These are phyloP conservation scores for Trichophyton benhamiae DNA, from an alignment of 2,329 filamentous ascomycete genomes.

Conservation along the genomic window DNA sequence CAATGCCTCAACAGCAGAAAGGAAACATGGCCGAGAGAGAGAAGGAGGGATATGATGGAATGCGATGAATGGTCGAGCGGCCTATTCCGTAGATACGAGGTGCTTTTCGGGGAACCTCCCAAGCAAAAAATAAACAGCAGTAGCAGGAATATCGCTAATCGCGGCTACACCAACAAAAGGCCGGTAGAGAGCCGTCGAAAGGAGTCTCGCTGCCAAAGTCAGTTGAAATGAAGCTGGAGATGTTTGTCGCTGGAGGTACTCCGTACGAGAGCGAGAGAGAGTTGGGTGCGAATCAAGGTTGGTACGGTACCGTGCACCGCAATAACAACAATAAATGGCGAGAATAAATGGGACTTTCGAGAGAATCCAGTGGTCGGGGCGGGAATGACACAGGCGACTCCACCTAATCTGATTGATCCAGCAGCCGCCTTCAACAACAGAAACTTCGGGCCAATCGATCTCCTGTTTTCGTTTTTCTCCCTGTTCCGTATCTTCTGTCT, in stretches of 20 bases:
- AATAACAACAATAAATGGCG: background rate
- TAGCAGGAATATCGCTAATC: background rate
- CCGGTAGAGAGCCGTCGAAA: background rate
- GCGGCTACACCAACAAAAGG: background rate
- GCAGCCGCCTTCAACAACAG: background rate
- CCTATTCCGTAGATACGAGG: conserved; percentile 1
- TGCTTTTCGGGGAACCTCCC: background rate
- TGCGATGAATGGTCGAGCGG: background rate
- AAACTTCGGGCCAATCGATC: background rate
- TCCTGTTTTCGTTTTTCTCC: background rate
- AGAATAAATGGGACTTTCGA: background rate
- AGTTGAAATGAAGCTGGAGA: background rate
- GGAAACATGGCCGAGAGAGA: background rate
- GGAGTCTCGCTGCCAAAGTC: background rate
- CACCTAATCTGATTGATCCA: conserved; percentile 1
- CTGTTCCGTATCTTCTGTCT: background rate
- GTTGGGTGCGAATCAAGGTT: background rate
- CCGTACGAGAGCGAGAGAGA: too few relatives aligned
- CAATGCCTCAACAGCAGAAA: background rate
- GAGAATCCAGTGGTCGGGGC: background rate
- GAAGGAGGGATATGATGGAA: background rate
- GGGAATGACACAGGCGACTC: background rate
- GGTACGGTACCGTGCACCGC: background rate
- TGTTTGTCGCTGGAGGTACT: background rate
- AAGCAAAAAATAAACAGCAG: background rate